Evolutionary conservation across 805 yeast species (phyloP), one percentile per base, ranked within the genome.

Genomic region (Teunomyces gatunensis): DNA sequence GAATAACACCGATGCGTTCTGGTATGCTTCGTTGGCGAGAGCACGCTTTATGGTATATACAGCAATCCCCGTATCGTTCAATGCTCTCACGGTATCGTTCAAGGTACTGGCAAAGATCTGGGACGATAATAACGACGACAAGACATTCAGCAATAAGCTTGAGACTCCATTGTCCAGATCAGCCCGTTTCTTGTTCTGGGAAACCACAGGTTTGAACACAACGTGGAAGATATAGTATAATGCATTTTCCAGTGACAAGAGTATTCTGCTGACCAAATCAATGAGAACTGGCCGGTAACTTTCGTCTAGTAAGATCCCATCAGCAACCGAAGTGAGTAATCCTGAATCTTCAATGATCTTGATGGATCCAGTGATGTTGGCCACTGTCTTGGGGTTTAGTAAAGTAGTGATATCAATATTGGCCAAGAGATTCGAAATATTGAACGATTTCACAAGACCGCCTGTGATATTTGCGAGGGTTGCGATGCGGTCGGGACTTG

Each of bases 21-120:
- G 60, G 52, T 72, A 72, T 3, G 58, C 54, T 47, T 63, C 65
- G 47, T 65, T 58, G 10, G 71, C 64, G 35, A 73, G 50, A 47
- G 69, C 59, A 34, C 64, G 50, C 54, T 73, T 70, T n/a, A 67
- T 55, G 9, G 65, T 60, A 53, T 70, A 67, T 9, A 69, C 69
- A 13, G 63, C 67, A 41, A 73, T 58, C 11, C 71, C 73, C 5
- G 77, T 72, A 49, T 71, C 68, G 57, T 73, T 73, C 47, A 73
- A 61, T 7, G 75, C 73, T 39, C 58, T 53, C 33, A 67, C 52
- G 9, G 58, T 47, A 36, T 60, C 70, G n/a, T 50, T 50, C 43
- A 66, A 59, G n/a, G 59, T 54, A 27, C 55, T 47, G 32, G 53
- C 52, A 27, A 69, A 60, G 5, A 65, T 28, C 18, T 54, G 47